A percentile compares a stretch with the other conserved stretches of the same genome.
Conservation (phyloP, 2,329 filamentous ascomycete species). For the Didymella pomorum region DNA sequence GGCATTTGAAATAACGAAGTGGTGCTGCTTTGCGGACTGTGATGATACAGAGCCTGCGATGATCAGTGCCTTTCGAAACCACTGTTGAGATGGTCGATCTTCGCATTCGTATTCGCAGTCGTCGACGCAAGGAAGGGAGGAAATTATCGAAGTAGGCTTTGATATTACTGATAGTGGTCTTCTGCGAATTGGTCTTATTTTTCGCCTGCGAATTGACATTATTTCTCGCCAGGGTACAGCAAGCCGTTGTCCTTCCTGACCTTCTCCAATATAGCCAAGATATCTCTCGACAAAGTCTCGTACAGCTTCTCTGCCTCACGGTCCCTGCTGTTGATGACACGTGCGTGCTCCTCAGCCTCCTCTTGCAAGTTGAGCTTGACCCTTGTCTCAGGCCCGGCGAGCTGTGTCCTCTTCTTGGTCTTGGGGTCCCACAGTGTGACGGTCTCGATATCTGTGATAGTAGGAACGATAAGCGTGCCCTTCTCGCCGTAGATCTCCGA, state of each 20-base stretch:
- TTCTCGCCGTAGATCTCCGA: slow-evolving; percentile 58
- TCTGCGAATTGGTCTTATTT: slow-evolving; percentile 5
- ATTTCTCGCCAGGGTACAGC: slow-evolving; percentile 37
- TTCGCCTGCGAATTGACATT: slow-evolving; percentile 2
- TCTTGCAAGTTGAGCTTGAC: slow-evolving; percentile 56
- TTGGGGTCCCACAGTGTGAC: slow-evolving; percentile 54
- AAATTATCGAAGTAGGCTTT: not conserved
- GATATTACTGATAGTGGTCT: not conserved
- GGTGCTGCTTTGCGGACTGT: not conserved
- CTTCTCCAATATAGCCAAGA: slow-evolving; percentile 54
- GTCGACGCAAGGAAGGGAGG: not conserved
- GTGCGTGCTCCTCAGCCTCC: slow-evolving; percentile 57
- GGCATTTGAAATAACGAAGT: not conserved
- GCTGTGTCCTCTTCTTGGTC: slow-evolving; percentile 53
- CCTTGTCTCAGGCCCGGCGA: slow-evolving; percentile 49
- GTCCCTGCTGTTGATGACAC: slow-evolving; percentile 54
- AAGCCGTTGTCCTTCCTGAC: slow-evolving; percentile 56
- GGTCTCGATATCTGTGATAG: slow-evolving; percentile 55
- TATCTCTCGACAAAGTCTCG: slow-evolving; percentile 53
- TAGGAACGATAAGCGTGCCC: slow-evolving; percentile 56
- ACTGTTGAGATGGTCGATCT: not conserved
- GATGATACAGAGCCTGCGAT: not conserved
- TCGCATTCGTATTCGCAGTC: not conserved
- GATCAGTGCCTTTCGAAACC: not conserved
- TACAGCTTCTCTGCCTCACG: slow-evolving; percentile 47